phyloP scores from a whole-genome alignment of 2,329 filamentous ascomycete genomes.

The Scytalidium sp. region DNA sequence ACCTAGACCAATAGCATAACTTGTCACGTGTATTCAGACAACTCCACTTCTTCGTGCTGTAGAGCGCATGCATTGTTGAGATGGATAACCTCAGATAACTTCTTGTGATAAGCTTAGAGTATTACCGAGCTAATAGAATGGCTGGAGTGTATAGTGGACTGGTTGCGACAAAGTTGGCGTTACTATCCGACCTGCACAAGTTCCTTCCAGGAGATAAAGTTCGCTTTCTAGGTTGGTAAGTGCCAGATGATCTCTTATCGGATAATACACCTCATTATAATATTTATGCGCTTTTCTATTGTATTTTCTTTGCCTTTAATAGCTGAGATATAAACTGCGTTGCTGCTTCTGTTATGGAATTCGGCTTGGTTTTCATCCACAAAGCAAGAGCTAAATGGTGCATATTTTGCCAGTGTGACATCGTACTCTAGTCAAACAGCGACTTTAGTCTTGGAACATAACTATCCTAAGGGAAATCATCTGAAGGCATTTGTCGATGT shows the following conservation, averaged over 20 bases:
- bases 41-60: not conserved
- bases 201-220: conserved; percentile 61
- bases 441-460: conserved; percentile 65
- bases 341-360: too few species aligned
- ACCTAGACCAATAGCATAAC: not conserved
- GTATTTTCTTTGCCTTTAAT: conserved; percentile 4
- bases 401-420: conserved; percentile 53
- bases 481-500: conserved; percentile 65
- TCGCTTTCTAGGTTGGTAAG: conserved; percentile 88
- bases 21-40: not conserved
- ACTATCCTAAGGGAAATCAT: conserved; percentile 48
- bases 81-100: not conserved
- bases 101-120: too few species aligned
- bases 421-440: conserved; percentile 55
- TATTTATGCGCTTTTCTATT: too few species aligned
- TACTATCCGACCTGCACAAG: conserved; percentile 24
- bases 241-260: conserved; percentile 11
- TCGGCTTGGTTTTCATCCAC: too few species aligned
- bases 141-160: conserved; percentile 23
- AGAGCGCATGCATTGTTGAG: not conserved
- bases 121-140: conserved; percentile 8
- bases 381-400: too few species aligned
- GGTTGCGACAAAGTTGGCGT: conserved; percentile 19
- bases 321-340: too few species aligned
- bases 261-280: too few species aligned